Conservation (phyloP, 768 basidiomycete genomes). For the Udeniomyces megalosporus region DNA sequence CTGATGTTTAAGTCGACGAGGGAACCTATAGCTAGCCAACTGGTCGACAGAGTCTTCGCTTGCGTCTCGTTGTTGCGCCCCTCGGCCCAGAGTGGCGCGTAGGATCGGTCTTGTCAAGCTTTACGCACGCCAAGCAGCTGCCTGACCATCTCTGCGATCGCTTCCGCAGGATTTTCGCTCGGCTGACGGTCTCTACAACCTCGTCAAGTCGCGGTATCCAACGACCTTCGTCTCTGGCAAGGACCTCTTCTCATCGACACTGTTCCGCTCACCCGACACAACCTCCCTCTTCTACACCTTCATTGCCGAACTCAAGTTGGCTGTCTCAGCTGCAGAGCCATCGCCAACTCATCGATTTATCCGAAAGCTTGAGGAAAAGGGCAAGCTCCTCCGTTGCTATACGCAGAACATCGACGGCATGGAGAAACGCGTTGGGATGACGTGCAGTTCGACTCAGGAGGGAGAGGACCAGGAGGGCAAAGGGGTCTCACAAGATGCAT, state of each 20-base stretch:
- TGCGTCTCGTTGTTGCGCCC: too few relatives aligned
- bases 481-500: too few relatives aligned
- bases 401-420: slow-evolving; percentile 98
- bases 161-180: slow-evolving; percentile 76
- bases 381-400: slow-evolving; percentile 73
- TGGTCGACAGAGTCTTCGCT: too few relatives aligned
- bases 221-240: slow-evolving; percentile 73
- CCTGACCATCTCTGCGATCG: background rate
- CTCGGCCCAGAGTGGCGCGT: too few relatives aligned
- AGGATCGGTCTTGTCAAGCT: too few relatives aligned
- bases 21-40: too few relatives aligned
- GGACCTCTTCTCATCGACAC: slow-evolving; percentile 83
- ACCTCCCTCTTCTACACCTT: slow-evolving; percentile 87
- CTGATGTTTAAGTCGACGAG: too few relatives aligned
- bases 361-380: slow-evolving; percentile 61
- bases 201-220: slow-evolving; percentile 73
- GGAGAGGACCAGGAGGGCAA: background rate
- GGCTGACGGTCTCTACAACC: slow-evolving; percentile 74
- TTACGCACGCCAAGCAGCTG: too few relatives aligned
- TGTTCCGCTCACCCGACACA: slow-evolving; percentile 72
- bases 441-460: slow-evolving; percentile 40
- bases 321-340: slow-evolving; percentile 50
- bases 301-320: slow-evolving; percentile 73
- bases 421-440: slow-evolving; percentile 62
- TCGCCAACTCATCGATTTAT: slow-evolving; percentile 81